phyloP scores from a whole-genome alignment of 768 basidiomycete genomes.

The Russula brevipes region DNA sequence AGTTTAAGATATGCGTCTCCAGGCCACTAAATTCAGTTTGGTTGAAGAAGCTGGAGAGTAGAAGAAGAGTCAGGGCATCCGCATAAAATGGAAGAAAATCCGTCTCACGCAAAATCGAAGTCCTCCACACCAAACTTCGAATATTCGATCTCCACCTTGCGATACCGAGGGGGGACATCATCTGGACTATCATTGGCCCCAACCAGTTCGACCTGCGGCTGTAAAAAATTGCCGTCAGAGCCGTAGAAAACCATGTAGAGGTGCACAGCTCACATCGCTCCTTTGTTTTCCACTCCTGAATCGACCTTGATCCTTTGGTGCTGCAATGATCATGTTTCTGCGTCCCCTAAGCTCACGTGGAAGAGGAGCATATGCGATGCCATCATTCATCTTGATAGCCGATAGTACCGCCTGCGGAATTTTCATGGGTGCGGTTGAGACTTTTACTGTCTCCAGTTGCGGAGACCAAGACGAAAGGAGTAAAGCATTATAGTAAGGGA shows the following conservation, averaged over 20 bases:
- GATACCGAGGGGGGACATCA: conserved; percentile 74
- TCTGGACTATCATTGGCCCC: conserved; percentile 47
- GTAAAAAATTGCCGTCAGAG: conserved; percentile 3
- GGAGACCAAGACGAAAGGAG: conserved; percentile 65
- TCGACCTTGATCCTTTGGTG: conserved; percentile 55
- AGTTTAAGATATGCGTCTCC: conserved; percentile 95
- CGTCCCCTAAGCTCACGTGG: conserved; percentile 82
- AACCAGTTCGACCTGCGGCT: conserved; percentile 53
- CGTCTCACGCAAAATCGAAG: conserved; percentile 87
- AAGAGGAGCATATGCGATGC: conserved; percentile 81
- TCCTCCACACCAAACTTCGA: conserved; percentile 98
- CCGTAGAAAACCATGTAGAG: conserved; percentile 1
- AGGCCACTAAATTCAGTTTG: conserved; percentile 85
- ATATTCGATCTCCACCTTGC: conserved; percentile 95
- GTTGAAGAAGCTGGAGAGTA: conserved; percentile 64
- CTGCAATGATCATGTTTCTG: conserved; percentile 65
- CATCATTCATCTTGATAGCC: conserved; percentile 82
- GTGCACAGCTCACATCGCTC: conserved; percentile 40
- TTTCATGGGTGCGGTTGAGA: conserved; percentile 64
- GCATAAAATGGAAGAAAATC: neutral
- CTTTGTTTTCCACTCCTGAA: conserved; percentile 79
- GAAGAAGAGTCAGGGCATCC: neutral
- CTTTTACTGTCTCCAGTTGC: conserved; percentile 47
- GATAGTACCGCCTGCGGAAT: conserved; percentile 75
- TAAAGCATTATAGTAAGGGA: conserved; percentile 73